phyloP scores from a whole-genome alignment of 2,329 filamentous ascomycete species.

The Onygenales sp. region DNA sequence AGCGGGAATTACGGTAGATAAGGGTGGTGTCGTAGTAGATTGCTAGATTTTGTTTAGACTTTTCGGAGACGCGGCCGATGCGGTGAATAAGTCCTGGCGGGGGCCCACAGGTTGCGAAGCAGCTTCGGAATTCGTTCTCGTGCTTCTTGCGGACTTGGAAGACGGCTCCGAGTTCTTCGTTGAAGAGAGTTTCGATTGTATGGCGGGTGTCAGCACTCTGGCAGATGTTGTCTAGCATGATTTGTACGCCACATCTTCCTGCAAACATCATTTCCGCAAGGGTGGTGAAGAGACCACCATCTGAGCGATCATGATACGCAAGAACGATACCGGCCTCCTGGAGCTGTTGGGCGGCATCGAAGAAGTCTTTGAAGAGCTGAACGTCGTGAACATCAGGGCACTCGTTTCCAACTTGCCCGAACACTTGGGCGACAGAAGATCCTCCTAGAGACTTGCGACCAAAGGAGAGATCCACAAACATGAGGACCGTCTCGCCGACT shows the following conservation, averaged over 20 bases:
- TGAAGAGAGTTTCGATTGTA: slow-evolving; percentile 75
- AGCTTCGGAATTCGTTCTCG: slow-evolving; percentile 75
- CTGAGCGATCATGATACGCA: slow-evolving; percentile 89
- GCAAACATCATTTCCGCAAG: slow-evolving; percentile 98
- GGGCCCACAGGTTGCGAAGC: slow-evolving; percentile 83
- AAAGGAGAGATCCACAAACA: slow-evolving; percentile 83
- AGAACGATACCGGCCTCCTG: slow-evolving; percentile 65
- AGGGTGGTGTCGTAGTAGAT: slow-evolving; percentile 62
- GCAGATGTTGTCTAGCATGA: slow-evolving; percentile 64
- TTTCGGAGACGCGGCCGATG: slow-evolving; percentile 64
- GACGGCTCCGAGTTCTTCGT: slow-evolving; percentile 88
- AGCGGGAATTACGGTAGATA: slow-evolving; percentile 60
- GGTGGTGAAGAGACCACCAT: slow-evolving; percentile 85
- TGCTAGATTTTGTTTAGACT: slow-evolving; percentile 62
- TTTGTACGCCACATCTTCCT: slow-evolving; percentile 75
- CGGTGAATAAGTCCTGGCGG: slow-evolving; percentile 72
- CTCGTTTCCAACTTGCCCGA: slow-evolving; percentile 75
- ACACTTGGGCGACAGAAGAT: slow-evolving; percentile 81
- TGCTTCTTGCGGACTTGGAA: slow-evolving; percentile 87
- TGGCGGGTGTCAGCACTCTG: slow-evolving; percentile 52
- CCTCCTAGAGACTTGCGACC: slow-evolving; percentile 78
- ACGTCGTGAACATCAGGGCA: slow-evolving; percentile 78
- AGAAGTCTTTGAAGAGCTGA: slow-evolving; percentile 77
- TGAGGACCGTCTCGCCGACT: slow-evolving; percentile 76
- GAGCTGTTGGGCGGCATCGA: slow-evolving; percentile 67